Conservation (phyloP, 2,329 filamentous ascomycete species). For the Trichoderma gracile region DNA sequence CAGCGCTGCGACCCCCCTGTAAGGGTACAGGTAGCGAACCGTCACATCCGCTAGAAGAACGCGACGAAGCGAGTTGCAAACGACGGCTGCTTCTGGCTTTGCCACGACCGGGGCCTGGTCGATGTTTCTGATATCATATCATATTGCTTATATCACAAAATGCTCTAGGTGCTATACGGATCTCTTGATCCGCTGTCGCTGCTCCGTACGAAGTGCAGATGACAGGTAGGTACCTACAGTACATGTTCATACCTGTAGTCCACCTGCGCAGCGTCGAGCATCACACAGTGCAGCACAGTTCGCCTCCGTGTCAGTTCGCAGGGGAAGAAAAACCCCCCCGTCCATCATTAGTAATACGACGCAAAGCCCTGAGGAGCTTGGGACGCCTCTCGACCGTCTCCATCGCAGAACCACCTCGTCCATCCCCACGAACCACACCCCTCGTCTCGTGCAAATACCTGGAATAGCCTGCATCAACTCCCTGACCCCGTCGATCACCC, state of each 20-base stretch:
- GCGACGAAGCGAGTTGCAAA: constrained; percentile 13
- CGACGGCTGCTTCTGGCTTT: neutral
- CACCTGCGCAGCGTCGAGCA: no score
- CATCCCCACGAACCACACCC: constrained; percentile 11
- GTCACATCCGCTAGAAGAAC: constrained; percentile 1
- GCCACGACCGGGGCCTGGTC: neutral
- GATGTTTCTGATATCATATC: neutral
- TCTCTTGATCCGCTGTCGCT: no score
- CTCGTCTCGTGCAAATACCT: constrained; percentile 7
- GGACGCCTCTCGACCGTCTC: constrained; percentile 19
- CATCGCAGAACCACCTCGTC: neutral
- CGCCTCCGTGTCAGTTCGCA: no score
- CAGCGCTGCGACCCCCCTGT: neutral
- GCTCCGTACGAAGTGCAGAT: no score
- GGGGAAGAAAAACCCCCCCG: neutral
- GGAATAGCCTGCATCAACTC: constrained; percentile 1
- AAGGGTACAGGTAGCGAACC: neutral
- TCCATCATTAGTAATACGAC: constrained; percentile 16
- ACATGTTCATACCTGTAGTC: no score
- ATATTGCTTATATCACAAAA: neutral
- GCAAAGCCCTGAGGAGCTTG: neutral
- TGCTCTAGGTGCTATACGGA: no score
- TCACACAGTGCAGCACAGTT: no score
- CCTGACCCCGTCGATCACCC: constrained; percentile 8
- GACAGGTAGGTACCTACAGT: no score